Conservation (phyloP, 352 stramenopile genomes). For the Phytophthora kernoviae region DNA sequence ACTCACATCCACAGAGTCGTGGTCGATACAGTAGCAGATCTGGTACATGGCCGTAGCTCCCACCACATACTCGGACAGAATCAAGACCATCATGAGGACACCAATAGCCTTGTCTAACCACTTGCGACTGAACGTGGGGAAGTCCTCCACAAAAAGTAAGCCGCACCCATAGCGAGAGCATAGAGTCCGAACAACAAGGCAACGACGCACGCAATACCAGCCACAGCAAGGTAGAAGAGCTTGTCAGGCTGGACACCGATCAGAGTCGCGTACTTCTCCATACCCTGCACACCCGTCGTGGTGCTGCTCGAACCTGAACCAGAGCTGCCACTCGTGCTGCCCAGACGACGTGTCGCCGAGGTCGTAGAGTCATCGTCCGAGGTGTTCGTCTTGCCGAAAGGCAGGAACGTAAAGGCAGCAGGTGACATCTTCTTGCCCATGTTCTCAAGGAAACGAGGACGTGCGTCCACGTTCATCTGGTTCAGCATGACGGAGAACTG, state of each 20-base stretch:
- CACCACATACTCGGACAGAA: slow-evolving; percentile 86
- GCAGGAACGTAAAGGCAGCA: slow-evolving; percentile 66
- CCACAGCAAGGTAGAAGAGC: slow-evolving; percentile 83
- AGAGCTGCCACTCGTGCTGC: slow-evolving; percentile 27
- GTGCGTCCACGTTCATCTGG: slow-evolving; percentile 83
- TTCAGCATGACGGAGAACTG: slow-evolving; percentile 87
- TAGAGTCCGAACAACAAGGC: slow-evolving; percentile 56
- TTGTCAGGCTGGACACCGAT: slow-evolving; percentile 79
- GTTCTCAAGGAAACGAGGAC: slow-evolving; percentile 72
- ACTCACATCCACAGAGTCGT: slow-evolving; percentile 55
- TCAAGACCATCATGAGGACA: slow-evolving; percentile 83
- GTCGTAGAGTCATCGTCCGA: slow-evolving; percentile 17
- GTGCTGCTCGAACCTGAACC: slow-evolving; percentile 30
- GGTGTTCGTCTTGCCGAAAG: slow-evolving; percentile 55
- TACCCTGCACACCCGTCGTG: slow-evolving; percentile 53
- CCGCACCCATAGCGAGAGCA: slow-evolving; percentile 46
- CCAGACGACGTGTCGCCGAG: slow-evolving; percentile 34
- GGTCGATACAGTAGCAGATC: slow-evolving; percentile 83
- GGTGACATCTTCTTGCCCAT: slow-evolving; percentile 78
- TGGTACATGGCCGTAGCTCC: slow-evolving; percentile 84
- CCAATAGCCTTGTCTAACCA: slow-evolving; percentile 84
- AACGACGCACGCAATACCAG: slow-evolving; percentile 57
- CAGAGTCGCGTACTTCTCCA: slow-evolving; percentile 80
- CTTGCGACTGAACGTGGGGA: slow-evolving; percentile 59
- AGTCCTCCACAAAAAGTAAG: slow-evolving; percentile 63